Percentiles rank a stretch among this genome's conserved stretches.
phyloP scores from a whole-genome alignment of 2,329 filamentous ascomycete species.

The Teratosphaeria gauchensis region DNA sequence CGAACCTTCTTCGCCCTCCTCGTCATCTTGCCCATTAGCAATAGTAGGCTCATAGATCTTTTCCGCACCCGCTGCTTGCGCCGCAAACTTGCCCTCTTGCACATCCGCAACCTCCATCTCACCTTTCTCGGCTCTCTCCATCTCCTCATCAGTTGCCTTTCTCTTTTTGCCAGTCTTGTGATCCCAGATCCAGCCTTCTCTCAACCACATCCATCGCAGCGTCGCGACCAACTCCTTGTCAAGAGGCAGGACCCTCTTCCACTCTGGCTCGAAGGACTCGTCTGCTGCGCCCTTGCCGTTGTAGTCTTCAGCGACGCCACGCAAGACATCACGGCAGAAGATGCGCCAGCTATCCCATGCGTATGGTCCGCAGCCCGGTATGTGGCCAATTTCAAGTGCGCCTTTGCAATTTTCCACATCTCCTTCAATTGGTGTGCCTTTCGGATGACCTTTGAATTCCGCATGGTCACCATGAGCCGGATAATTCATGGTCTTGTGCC shows the following conservation, averaged over 20 bases:
- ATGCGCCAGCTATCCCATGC: constrained; percentile 87
- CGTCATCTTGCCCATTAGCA: neutral
- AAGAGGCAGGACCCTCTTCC: constrained; percentile 72
- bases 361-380: constrained; percentile 69
- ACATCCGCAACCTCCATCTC: constrained; percentile 37
- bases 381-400: constrained; percentile 75
- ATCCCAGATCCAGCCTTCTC: constrained; percentile 77
- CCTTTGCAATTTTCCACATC: constrained; percentile 38
- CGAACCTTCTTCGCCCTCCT: neutral
- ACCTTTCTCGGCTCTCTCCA: constrained; percentile 47
- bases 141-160: constrained; percentile 44
- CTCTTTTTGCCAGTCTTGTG: constrained; percentile 55
- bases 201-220: constrained; percentile 84
- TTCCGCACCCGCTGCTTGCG: constrained; percentile 9
- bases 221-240: constrained; percentile 88
- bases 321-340: constrained; percentile 73
- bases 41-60: neutral
- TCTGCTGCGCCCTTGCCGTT: constrained; percentile 44
- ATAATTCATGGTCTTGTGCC: constrained; percentile 26
- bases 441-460: neutral
- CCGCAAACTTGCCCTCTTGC: constrained; percentile 19
- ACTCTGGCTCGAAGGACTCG: constrained; percentile 65
- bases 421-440: neutral
- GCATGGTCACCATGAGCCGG: constrained; percentile 5
- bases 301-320: constrained; percentile 57